Percentiles rank a stretch among this genome's conserved stretches.
Evolutionary conservation across 2,329 filamentous ascomycete species (phyloP).

Genomic region (Myriosclerotinia curreyana): DNA sequence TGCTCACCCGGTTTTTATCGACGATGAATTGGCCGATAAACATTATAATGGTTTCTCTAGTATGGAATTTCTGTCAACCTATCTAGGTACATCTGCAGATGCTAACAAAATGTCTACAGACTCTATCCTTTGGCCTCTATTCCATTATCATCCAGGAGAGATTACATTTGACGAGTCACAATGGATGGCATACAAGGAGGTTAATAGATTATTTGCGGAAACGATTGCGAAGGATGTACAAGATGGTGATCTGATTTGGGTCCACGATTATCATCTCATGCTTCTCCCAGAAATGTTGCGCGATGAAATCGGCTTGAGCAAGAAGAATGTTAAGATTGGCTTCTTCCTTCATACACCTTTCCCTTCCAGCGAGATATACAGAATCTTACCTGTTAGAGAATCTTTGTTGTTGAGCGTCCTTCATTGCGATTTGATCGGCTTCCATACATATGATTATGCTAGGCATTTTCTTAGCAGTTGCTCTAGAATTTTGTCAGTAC

Average conservation of each 20-base stretch:
- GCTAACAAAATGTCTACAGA: slow-evolving; percentile 50
- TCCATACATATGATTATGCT: slow-evolving; percentile 99
- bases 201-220: slow-evolving; percentile 89
- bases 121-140: slow-evolving; percentile 96
- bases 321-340: slow-evolving; percentile 93
- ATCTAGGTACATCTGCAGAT: neutral
- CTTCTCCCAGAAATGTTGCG: slow-evolving; percentile 92
- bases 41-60: slow-evolving; percentile 99
- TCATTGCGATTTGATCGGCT: slow-evolving; percentile 92
- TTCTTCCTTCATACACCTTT: slow-evolving; percentile 99
- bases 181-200: slow-evolving; percentile 90
- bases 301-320: slow-evolving; percentile 74
- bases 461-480: slow-evolving; percentile 95
- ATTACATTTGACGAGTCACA: slow-evolving; percentile 96
- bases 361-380: slow-evolving; percentile 94
- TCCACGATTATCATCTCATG: slow-evolving; percentile 99
- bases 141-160: slow-evolving; percentile 98
- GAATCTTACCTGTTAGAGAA: slow-evolving; percentile 89
- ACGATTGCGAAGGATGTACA: slow-evolving; percentile 82
- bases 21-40: slow-evolving; percentile 86
- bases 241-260: slow-evolving; percentile 94
- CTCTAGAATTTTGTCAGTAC: slow-evolving; percentile 77
- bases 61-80: slow-evolving; percentile 46
- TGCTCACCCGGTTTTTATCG: slow-evolving; percentile 88
- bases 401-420: slow-evolving; percentile 83